A percentile compares a stretch with the other conserved stretches of the same genome.
phyloP scores from a whole-genome alignment of 2,329 filamentous ascomycete genomes.

The Talaromyces islandicus region DNA sequence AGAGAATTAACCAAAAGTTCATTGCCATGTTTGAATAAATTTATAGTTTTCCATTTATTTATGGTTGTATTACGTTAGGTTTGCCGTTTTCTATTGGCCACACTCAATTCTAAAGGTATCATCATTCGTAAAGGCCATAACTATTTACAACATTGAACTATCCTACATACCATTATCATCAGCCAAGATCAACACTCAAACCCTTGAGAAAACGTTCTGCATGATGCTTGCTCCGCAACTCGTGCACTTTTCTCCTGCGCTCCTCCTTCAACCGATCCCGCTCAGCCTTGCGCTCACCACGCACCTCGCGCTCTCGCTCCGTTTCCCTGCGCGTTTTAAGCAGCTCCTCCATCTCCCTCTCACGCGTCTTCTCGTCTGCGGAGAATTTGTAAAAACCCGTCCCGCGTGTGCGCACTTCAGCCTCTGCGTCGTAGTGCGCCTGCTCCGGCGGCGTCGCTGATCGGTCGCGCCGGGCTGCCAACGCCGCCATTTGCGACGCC shows the following conservation, averaged over 20 bases:
- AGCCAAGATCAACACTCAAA: conserved; percentile 25
- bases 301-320: conserved; percentile 54
- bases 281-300: conserved; percentile 53
- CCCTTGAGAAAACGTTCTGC: conserved; percentile 68
- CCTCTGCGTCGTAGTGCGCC: conserved; percentile 77
- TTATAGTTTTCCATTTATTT: too few relatives aligned
- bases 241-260: conserved; percentile 43
- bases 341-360: conserved; percentile 71
- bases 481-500: conserved; percentile 65
- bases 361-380: conserved; percentile 60
- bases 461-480: conserved; percentile 72
- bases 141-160: neutral
- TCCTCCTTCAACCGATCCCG: conserved; percentile 59
- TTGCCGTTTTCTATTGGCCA: too few relatives aligned
- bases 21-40: neutral
- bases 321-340: conserved; percentile 63
- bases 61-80: too few relatives aligned
- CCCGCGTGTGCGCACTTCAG: conserved; percentile 80
- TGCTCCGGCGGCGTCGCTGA: conserved; percentile 73
- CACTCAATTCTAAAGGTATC: neutral
- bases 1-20: neutral
- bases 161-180: neutral
- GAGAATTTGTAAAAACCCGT: conserved; percentile 90
- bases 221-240: conserved; percentile 57
- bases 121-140: neutral